These are phyloP conservation scores for Leccinum huronense DNA, from an alignment of 1,284 basidiomycete species.

Conservation along the genomic window DNA sequence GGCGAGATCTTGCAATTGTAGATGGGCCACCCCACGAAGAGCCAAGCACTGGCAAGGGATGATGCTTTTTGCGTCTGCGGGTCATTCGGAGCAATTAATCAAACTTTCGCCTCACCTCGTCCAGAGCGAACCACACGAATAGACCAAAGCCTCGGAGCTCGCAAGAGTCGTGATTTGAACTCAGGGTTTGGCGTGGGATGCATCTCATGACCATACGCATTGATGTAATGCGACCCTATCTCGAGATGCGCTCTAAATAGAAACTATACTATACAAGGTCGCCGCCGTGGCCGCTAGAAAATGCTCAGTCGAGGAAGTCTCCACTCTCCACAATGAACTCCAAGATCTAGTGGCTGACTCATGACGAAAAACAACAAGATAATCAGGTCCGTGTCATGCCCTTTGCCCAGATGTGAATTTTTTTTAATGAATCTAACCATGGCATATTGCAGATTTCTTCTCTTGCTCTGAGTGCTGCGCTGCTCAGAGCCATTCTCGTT, in stretches of 20 bases:
- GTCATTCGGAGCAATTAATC: conserved; percentile 8
- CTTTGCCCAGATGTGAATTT: conserved; percentile 33
- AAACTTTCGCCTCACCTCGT: conserved; percentile 60
- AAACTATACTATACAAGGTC: conserved; percentile 47
- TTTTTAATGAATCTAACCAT: conserved; percentile 9
- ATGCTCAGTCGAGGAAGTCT: conserved; percentile 80
- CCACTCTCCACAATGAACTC: conserved; percentile 68
- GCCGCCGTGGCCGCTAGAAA: conserved; percentile 77
- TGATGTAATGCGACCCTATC: conserved; percentile 87
- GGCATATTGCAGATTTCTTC: conserved; percentile 49
- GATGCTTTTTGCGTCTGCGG: conserved; percentile 50
- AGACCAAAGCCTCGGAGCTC: conserved; percentile 74
- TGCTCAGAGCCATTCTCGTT: conserved; percentile 74
- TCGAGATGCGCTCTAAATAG: conserved; percentile 5
- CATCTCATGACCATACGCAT: conserved; percentile 88
- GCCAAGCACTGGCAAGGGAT: conserved; percentile 92
- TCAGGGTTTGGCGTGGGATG: conserved; percentile 85
- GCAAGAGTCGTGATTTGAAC: conserved; percentile 67
- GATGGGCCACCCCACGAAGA: conserved; percentile 78
- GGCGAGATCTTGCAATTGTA: conserved; percentile 73
- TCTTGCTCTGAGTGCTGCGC: conserved; percentile 62
- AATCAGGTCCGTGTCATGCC: conserved; percentile 52
- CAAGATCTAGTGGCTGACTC: conserved; percentile 59
- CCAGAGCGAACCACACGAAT: conserved; percentile 92
- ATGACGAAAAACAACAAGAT: conserved; percentile 51